Evolutionary conservation across 352 stramenopile genomes (phyloP).

Genomic region (Synura sp.): DNA sequence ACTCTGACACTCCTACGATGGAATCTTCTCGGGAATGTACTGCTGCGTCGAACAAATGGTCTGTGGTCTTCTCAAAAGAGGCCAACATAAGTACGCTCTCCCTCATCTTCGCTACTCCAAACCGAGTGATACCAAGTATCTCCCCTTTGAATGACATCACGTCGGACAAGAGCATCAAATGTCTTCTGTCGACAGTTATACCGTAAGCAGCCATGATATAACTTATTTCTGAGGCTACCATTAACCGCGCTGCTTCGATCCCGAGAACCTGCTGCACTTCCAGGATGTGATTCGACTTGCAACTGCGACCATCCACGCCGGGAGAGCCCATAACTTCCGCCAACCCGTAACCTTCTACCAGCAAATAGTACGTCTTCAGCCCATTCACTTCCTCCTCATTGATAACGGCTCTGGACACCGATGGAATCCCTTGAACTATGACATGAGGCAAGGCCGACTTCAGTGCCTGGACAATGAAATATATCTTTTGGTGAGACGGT

Average conservation of each 20-base stretch:
- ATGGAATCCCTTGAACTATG: conserved; percentile 96
- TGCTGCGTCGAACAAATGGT: conserved; percentile 99
- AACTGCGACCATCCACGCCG: conserved; percentile 90
- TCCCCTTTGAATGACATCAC: conserved; percentile 99
- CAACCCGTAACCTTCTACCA: conserved; percentile 97
- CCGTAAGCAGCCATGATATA: conserved; percentile 99
- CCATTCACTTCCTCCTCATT: conserved; percentile 62
- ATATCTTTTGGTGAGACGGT: background rate
- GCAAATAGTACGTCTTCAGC: conserved; percentile 80
- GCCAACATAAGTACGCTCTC: conserved; percentile 98
- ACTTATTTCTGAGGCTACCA: conserved; percentile 95
- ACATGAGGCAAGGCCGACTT: conserved; percentile 90
- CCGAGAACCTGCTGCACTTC: conserved; percentile 91
- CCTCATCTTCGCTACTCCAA: conserved; percentile 99
- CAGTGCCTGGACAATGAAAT: conserved; percentile 65
- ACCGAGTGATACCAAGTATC: conserved; percentile 83
- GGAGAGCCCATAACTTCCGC: conserved; percentile 95
- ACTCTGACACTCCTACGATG: conserved; percentile 96
- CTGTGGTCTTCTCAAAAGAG: conserved; percentile 97
- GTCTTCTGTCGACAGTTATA: conserved; percentile 96
- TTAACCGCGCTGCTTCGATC: conserved; percentile 93
- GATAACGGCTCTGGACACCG: conserved; percentile 95
- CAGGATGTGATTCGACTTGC: conserved; percentile 97
- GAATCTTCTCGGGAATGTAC: conserved; percentile 93
- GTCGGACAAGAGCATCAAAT: conserved; percentile 97